These are phyloP conservation scores for Aspergillus homomorphus DNA, from an alignment of 495 filamentous ascomycete species.

Conservation along the genomic window DNA sequence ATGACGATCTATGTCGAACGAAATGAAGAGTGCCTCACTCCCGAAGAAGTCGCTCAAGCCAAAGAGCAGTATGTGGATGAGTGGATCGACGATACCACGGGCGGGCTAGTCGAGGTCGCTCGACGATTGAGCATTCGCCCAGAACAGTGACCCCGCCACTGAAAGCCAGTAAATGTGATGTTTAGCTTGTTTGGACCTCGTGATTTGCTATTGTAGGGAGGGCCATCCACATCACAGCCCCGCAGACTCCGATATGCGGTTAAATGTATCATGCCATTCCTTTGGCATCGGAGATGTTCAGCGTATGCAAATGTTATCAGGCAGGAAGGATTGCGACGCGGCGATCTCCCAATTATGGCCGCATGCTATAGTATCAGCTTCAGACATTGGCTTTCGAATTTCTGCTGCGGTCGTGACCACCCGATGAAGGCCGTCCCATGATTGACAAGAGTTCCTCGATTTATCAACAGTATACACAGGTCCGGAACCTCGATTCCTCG, in stretches of 20 bases:
- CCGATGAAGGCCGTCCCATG: not conserved
- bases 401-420: not conserved
- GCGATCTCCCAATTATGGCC: not conserved
- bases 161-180: not conserved
- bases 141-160: not conserved
- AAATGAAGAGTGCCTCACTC: constrained; percentile 59
- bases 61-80: constrained; percentile 55
- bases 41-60: constrained; percentile 36
- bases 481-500: too few relatives aligned
- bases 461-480: not conserved
- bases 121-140: constrained; percentile 26
- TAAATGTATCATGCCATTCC: not conserved
- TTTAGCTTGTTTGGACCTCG: not conserved
- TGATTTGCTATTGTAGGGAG: not conserved
- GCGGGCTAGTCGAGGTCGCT: constrained; percentile 35
- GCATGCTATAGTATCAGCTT: not conserved
- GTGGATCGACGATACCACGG: constrained; percentile 26
- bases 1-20: constrained; percentile 75
- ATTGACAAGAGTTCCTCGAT: not conserved
- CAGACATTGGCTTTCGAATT: not conserved
- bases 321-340: not conserved
- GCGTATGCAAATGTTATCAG: not conserved
- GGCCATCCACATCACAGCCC: too few relatives aligned
- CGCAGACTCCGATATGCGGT: too few relatives aligned
- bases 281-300: not conserved